These are phyloP conservation scores for Taxawa tesnikishii DNA, from an alignment of 2,329 filamentous ascomycete genomes.

Conservation along the genomic window DNA sequence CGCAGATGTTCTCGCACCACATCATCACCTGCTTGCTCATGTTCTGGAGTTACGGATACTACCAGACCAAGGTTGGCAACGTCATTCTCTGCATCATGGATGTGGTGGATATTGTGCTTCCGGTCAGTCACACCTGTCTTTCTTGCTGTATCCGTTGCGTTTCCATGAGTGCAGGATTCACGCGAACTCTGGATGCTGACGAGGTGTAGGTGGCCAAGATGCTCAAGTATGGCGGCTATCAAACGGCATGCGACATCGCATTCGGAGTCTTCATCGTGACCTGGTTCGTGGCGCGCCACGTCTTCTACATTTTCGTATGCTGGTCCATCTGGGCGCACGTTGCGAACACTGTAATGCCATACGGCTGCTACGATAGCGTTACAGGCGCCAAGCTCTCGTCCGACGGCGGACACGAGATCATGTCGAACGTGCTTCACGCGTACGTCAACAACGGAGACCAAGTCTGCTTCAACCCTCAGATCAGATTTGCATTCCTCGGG, in stretches of 20 bases:
- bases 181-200: conserved; percentile 2
- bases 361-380: conserved; percentile 58
- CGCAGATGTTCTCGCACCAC: conserved; percentile 93
- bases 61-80: conserved; percentile 77
- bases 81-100: conserved; percentile 90
- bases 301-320: conserved; percentile 66
- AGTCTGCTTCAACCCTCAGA: conserved; percentile 65
- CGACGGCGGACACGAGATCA: conserved; percentile 28
- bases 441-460: conserved; percentile 55
- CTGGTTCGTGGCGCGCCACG: conserved; percentile 76
- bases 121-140: conserved; percentile 43
- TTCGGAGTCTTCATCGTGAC: conserved; percentile 78
- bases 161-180: too few species aligned
- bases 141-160: too few species aligned
- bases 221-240: conserved; percentile 76
- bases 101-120: conserved; percentile 75
- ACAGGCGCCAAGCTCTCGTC: conserved; percentile 42
- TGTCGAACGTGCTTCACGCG: conserved; percentile 57
- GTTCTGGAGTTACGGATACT: conserved; percentile 71
- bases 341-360: conserved; percentile 43
- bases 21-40: conserved; percentile 78
- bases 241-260: conserved; percentile 62
- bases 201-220: conserved; percentile 65
- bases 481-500: conserved; percentile 66
- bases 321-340: conserved; percentile 68